Evolutionary conservation across 768 basidiomycete species (phyloP), one percentile per base, ranked within the genome.

Genomic region (Neoboletus subvelutipes): DNA sequence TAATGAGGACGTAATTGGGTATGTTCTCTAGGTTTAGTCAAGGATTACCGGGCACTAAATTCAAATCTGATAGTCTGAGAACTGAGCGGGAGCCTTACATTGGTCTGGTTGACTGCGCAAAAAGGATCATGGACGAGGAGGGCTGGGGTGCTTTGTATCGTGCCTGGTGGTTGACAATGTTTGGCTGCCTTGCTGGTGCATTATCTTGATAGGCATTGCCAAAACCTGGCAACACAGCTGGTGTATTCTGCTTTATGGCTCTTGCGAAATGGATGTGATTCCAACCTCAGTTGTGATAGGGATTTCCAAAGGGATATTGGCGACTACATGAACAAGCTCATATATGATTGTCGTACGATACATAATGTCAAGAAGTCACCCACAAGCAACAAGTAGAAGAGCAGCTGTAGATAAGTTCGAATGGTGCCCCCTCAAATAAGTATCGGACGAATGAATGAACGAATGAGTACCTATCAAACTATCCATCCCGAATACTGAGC

Each of bases 1-100:
- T 6, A 85, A 88, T 28, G 91, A 94, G 65, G 92, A 94, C 62
- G 92, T 94, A 18, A 91, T 94, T 59, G 90, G 90, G 88, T 89
- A 62, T 50, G 84, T 67, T 28, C 37, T 28, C 42, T 5, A 17
- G 13, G 11, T 33, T 13, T 13, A 18, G 15, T 29, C 39, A n/a
- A 11, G 22, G 26, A 13, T 10, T 9, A 17, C 28, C 0, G 1
- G 22, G 15, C 7, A 7, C 48, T 67, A n/a, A 59, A 28, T 33
- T 53, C 45, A 39, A 48, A 9, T 10, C 29, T 50, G 41, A 52
- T 54, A 90, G 89, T 12, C 75, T 92, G 63, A 82, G 91, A 59
- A 83, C 79, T 56, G 91, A 92, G 70, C 83, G 79, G 42, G 89
- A 94, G 63, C 90, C 92, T 29, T 94, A 94, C 66, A 67, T 80